phyloP scores from a whole-genome alignment of 2,329 filamentous ascomycete genomes.

The Coniochaeta prunicola region DNA sequence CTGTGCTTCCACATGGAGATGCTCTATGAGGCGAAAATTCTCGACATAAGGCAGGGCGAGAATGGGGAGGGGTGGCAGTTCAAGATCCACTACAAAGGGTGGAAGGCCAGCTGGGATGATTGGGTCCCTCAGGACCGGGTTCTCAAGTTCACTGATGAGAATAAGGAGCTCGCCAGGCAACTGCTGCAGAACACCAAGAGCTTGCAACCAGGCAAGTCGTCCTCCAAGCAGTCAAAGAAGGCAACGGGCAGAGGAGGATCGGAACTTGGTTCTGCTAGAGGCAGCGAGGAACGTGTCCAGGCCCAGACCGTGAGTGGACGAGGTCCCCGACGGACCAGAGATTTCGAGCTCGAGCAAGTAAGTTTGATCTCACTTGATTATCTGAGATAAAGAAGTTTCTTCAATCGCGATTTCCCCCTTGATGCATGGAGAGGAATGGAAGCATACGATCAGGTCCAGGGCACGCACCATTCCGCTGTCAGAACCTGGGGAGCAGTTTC shows the following conservation, averaged over 20 bases:
- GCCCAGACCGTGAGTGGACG: constrained; percentile 54
- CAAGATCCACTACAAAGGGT: constrained; percentile 97
- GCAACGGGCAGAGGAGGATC: constrained; percentile 35
- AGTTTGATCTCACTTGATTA: constrained; percentile 24
- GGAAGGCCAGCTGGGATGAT: constrained; percentile 99
- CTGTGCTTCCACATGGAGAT: constrained; percentile 97
- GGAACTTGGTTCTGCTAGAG: constrained; percentile 58
- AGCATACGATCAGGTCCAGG: neutral
- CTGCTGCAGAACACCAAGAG: constrained; percentile 62
- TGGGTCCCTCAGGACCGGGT: constrained; percentile 94
- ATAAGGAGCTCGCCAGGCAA: constrained; percentile 77
- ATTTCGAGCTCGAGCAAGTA: constrained; percentile 79
- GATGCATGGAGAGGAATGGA: neutral
- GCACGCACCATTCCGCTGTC: neutral
- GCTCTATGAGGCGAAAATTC: constrained; percentile 94
- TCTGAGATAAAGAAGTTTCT: neutral
- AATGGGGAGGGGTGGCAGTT: constrained; percentile 71
- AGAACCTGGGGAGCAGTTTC: neutral
- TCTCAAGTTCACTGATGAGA: constrained; percentile 90
- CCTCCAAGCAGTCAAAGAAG: constrained; percentile 47
- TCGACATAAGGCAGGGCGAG: constrained; percentile 67
- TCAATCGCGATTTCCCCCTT: neutral
- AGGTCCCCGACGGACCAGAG: constrained; percentile 66
- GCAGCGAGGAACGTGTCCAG: constrained; percentile 68
- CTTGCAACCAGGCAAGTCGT: constrained; percentile 36